These are phyloP conservation scores for Tuber microsphaerosporum DNA, from an alignment of 495 filamentous ascomycete species.

Conservation along the genomic window DNA sequence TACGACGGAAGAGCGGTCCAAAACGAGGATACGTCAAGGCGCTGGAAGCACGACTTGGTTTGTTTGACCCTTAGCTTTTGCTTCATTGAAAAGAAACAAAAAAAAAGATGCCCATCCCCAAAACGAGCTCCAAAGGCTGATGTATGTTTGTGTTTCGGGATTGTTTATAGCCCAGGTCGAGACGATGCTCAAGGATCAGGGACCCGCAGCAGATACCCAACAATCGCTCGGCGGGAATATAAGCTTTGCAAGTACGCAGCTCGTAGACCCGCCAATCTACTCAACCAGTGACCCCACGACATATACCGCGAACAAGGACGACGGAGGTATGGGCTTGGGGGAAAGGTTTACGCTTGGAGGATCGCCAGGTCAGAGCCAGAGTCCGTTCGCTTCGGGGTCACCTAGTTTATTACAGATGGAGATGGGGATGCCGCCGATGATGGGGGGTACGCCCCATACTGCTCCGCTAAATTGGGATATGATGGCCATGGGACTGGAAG, in stretches of 20 bases:
- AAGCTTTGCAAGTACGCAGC: slow-evolving; percentile 15
- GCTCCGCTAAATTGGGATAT: slow-evolving; percentile 64
- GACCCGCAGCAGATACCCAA: slow-evolving; percentile 43
- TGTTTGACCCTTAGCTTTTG: slow-evolving; percentile 34
- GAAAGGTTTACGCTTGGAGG: slow-evolving; percentile 7
- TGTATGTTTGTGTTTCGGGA: slow-evolving; percentile 5
- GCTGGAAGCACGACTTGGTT: slow-evolving; percentile 87
- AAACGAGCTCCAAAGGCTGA: slow-evolving; percentile 26
- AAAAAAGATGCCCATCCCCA: slow-evolving; percentile 1
- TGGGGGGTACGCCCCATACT: slow-evolving; percentile 22
- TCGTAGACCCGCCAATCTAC: slow-evolving; percentile 27
- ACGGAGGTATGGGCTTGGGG: slow-evolving; percentile 11
- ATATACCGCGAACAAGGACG: slow-evolving; percentile 18
- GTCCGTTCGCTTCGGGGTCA: slow-evolving; percentile 31
- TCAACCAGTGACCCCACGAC: slow-evolving; percentile 9
- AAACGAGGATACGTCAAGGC: slow-evolving; percentile 98
- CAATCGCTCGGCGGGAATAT: slow-evolving; percentile 20
- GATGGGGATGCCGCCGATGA: slow-evolving; percentile 35
- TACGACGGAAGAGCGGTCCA: slow-evolving; percentile 92
- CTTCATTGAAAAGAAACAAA: neutral
- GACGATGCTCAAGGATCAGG: slow-evolving; percentile 72
- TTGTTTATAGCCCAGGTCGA: slow-evolving; percentile 75
- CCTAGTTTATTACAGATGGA: slow-evolving; percentile 24
- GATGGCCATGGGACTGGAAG: slow-evolving; percentile 86
- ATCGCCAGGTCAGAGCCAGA: slow-evolving; percentile 10